A percentile compares a stretch with the other conserved stretches of the same genome.
Evolutionary conservation across 2,329 filamentous ascomycete genomes (phyloP).

Genomic region (Cladosporium sp.): DNA sequence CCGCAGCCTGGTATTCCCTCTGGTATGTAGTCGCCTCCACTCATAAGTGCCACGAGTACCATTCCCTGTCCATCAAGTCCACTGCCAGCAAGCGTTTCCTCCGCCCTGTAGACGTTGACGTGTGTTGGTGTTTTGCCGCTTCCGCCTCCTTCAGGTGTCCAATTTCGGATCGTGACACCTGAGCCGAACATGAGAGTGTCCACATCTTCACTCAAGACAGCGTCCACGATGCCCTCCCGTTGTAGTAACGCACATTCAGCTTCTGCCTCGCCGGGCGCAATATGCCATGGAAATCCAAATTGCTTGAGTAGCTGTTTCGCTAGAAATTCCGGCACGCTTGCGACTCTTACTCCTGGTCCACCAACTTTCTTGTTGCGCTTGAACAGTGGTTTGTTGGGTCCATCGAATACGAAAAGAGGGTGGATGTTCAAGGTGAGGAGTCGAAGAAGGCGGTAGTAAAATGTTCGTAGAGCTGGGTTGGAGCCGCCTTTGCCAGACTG

Average conservation of each 20-base stretch:
- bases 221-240: conserved; percentile 77
- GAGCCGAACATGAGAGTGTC: conserved; percentile 98
- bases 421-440: conserved; percentile 74
- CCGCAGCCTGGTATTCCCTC: conserved; percentile 85
- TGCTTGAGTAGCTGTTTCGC: conserved; percentile 79
- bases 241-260: conserved; percentile 91
- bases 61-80: conserved; percentile 81
- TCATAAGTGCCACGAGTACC: conserved; percentile 91
- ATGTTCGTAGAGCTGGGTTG: conserved; percentile 83
- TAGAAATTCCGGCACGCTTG: conserved; percentile 65
- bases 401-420: conserved; percentile 87
- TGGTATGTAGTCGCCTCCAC: conserved; percentile 88
- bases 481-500: conserved; percentile 79
- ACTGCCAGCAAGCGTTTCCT: conserved; percentile 49
- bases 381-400: conserved; percentile 75
- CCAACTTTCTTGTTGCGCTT: conserved; percentile 75
- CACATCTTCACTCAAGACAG: conserved; percentile 91
- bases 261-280: conserved; percentile 91
- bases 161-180: conserved; percentile 71
- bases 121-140: conserved; percentile 67
- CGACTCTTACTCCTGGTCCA: conserved; percentile 57
- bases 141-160: conserved; percentile 64
- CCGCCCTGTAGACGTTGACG: conserved; percentile 72
- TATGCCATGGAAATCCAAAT: conserved; percentile 79
- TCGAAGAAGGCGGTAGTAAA: conserved; percentile 85